A percentile compares a stretch with the other conserved stretches of the same genome.
These are phyloP conservation scores for Brassica balearica DNA, from an alignment of 441 rosid genomes.

Conservation along the genomic window DNA sequence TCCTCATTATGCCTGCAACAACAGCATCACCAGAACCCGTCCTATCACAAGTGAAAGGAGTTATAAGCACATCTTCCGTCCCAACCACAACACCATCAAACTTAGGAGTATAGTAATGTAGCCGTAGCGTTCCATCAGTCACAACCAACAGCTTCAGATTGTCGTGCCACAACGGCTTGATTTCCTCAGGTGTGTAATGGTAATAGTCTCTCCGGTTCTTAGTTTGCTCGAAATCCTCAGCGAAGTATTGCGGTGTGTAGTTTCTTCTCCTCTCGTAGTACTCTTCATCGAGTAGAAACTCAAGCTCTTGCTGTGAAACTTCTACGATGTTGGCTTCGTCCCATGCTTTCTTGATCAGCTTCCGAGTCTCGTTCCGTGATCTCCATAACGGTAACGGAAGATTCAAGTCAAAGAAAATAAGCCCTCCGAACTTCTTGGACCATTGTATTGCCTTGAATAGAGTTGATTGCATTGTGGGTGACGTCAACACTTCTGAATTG, in stretches of 20 bases:
- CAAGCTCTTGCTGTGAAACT: constrained; percentile 83
- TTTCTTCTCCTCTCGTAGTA: constrained; percentile 65
- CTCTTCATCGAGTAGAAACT: constrained; percentile 85
- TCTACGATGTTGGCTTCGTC: constrained; percentile 73
- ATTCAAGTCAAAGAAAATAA: constrained; percentile 78
- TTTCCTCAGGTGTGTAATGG: constrained; percentile 78
- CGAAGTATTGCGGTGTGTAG: constrained; percentile 80
- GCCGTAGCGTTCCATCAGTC: constrained; percentile 85
- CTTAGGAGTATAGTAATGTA: constrained; percentile 74
- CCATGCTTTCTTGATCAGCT: constrained; percentile 75
- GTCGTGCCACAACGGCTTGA: constrained; percentile 86
- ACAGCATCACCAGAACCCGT: constrained; percentile 97
- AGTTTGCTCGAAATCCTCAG: constrained; percentile 69
- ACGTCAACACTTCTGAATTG: constrained; percentile 75
- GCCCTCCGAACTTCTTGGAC: constrained; percentile 85
- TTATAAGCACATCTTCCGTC: constrained; percentile 74
- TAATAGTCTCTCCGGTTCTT: constrained; percentile 70
- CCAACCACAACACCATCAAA: constrained; percentile 86
- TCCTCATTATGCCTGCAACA: constrained; percentile 85
- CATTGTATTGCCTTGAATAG: constrained; percentile 67
- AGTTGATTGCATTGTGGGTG: constrained; percentile 61
- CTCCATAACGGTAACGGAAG: constrained; percentile 83
- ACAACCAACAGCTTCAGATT: constrained; percentile 74
- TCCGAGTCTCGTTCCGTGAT: constrained; percentile 72
- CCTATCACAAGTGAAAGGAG: constrained; percentile 90